Evolutionary conservation across 805 yeast species (phyloP), one percentile per base, ranked within the genome.

Genomic region (Groenewaldozyma tartarivorans): DNA sequence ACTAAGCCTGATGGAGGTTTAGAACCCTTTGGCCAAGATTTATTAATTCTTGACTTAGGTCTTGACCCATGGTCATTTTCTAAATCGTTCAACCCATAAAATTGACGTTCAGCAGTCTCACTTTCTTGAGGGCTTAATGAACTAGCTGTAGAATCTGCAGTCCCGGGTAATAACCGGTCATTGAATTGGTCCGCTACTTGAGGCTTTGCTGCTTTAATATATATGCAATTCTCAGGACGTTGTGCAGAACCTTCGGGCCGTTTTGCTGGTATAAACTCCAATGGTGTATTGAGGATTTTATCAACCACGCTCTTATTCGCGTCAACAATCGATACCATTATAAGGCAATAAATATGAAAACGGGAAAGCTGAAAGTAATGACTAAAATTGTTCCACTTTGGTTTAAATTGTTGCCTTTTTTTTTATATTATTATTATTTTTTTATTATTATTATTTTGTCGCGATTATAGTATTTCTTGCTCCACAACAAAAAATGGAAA

Each of bases 1-100:
- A 82, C 61, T 38, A 90, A 66, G 0, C 98, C 98, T 20, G 62
- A 50, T n/a, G 80, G 80, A 27, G 71, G 69, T 3, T 60, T 58
- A 11, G 64, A 19, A 7, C 49, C 57, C 4, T 38, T 16, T 4
- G 39, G 69, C 72, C 95, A 87, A 43, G 77, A 77, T 58, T 86
- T 87, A 43, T 64, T 55, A 22, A 86, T 79, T 41, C 84, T 67
- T 61, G 33, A 36, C 6, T 18, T 20, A 6, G 62, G 61, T 47
- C 77, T 74, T 1, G 85, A 69, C 2, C 95, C 95, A 36, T 64
- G 66, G 55, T 84, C 94, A 35, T 66, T 59, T 4, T 60, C 46
- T 30, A 60, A 50, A 56, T 82, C 92, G 55, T 76, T 75, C 24
- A 80, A 58, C 42, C 66, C 72, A 56, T 72, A 79, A 51, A 78